Percentiles rank a stretch among this genome's conserved stretches.
Evolutionary conservation across 345 rosid species (phyloP).

Genomic region (Aegle marmelos): DNA sequence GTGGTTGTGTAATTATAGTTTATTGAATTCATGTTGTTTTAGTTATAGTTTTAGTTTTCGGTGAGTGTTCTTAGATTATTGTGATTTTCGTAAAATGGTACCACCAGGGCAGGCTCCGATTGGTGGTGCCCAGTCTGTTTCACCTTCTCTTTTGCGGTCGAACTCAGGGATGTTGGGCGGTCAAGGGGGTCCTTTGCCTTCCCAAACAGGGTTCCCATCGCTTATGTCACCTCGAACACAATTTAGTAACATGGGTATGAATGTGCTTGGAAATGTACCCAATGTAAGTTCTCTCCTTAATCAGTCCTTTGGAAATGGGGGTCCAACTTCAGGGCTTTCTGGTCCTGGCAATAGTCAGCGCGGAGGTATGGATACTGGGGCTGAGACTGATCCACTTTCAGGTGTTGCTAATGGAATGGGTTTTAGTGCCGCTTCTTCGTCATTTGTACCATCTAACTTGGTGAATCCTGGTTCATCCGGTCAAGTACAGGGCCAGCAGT

Average conservation of each 20-base stretch:
- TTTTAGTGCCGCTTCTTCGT: slow-evolving; percentile 56
- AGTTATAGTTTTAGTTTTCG: slow-evolving; percentile 28
- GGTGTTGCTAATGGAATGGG: slow-evolving; percentile 63
- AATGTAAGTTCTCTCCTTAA: slow-evolving; percentile 74
- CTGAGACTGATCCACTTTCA: slow-evolving; percentile 74
- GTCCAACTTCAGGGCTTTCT: slow-evolving; percentile 46
- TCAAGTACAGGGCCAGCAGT: slow-evolving; percentile 81
- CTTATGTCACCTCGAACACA: slow-evolving; percentile 69
- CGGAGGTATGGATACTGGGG: slow-evolving; percentile 62
- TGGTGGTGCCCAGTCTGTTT: slow-evolving; percentile 69
- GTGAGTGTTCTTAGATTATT: slow-evolving; percentile 26
- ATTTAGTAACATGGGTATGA: slow-evolving; percentile 71
- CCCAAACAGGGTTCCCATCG: slow-evolving; percentile 65
- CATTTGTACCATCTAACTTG: slow-evolving; percentile 59
- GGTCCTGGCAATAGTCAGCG: slow-evolving; percentile 52
- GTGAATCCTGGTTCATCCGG: slow-evolving; percentile 60
- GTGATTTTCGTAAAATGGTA: slow-evolving; percentile 51
- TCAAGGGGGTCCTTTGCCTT: slow-evolving; percentile 71
- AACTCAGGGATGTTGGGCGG: slow-evolving; percentile 71
- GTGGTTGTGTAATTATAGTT: slow-evolving; percentile 27
- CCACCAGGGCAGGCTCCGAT: slow-evolving; percentile 81
- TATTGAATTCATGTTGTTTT: slow-evolving; percentile 35
- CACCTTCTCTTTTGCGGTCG: slow-evolving; percentile 67
- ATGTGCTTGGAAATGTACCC: slow-evolving; percentile 74
- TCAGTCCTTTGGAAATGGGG: slow-evolving; percentile 86